Conservation (phyloP, 352 stramenopile species). For the Pythium pectinolyticum region DNA sequence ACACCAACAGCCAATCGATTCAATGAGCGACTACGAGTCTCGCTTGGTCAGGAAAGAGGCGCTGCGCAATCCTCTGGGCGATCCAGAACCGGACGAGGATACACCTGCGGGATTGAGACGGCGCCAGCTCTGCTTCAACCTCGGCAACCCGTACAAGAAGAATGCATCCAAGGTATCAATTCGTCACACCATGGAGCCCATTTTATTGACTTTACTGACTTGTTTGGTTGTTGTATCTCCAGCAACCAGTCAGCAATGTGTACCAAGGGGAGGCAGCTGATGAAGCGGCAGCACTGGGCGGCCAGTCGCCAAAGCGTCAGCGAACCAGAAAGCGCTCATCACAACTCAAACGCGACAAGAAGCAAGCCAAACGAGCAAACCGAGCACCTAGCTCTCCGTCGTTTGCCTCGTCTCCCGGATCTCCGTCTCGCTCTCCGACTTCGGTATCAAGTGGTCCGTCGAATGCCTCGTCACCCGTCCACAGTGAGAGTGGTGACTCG, state of each 20-base stretch:
- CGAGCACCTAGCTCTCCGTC: conserved; percentile 66
- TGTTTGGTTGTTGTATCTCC: neutral
- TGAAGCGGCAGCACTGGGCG: conserved; percentile 74
- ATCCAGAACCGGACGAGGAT: conserved; percentile 84
- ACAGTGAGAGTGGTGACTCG: conserved; percentile 62
- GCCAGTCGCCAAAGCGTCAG: conserved; percentile 77
- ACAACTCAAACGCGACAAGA: conserved; percentile 78
- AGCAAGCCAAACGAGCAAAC: conserved; percentile 69
- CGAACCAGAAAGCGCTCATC: conserved; percentile 84
- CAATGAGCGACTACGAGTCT: conserved; percentile 89
- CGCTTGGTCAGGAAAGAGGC: conserved; percentile 87
- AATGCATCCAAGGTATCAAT: conserved; percentile 75
- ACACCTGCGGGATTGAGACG: conserved; percentile 68
- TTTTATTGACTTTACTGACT: neutral
- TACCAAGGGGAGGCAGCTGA: conserved; percentile 85
- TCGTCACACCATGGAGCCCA: neutral
- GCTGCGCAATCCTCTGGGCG: conserved; percentile 77
- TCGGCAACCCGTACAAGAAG: conserved; percentile 90
- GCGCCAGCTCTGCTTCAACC: conserved; percentile 82
- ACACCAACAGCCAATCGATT: conserved; percentile 80
- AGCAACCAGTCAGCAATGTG: conserved; percentile 71
- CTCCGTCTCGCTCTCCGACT: conserved; percentile 61
- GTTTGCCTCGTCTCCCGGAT: conserved; percentile 68
- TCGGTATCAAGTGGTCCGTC: conserved; percentile 50
- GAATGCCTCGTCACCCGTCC: conserved; percentile 58